Conservation (phyloP, 768 basidiomycete species). For the Termitomyces sp. region DNA sequence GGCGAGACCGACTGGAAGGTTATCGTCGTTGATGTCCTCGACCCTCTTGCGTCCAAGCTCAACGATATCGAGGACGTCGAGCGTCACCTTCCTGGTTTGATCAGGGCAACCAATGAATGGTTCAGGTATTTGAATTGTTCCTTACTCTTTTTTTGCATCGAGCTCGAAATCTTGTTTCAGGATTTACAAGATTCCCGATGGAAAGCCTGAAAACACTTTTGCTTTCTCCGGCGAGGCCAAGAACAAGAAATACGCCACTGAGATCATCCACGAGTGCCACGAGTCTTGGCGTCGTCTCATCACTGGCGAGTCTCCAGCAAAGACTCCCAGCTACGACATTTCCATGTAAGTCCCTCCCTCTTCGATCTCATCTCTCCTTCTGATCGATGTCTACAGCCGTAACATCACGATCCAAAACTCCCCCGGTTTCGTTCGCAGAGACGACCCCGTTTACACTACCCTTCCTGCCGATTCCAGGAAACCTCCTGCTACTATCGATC, state of each 20-base stretch:
- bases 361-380: neutral
- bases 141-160: neutral
- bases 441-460: constrained; percentile 57
- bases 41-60: constrained; percentile 92
- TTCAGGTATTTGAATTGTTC: constrained; percentile 59
- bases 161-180: constrained; percentile 29
- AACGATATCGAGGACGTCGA: constrained; percentile 99
- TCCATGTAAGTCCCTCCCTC: constrained; percentile 64
- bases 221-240: constrained; percentile 99
- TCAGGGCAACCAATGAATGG: constrained; percentile 98
- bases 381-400: constrained; percentile 41
- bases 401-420: constrained; percentile 78
- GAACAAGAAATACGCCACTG: constrained; percentile 99
- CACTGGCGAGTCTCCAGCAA: constrained; percentile 70
- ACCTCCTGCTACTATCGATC: constrained; percentile 85
- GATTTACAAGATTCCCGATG: constrained; percentile 96
- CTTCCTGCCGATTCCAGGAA: constrained; percentile 78
- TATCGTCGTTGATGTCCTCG: constrained; percentile 93
- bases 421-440: constrained; percentile 57
- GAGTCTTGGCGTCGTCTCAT: constrained; percentile 97
- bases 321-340: constrained; percentile 68
- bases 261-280: constrained; percentile 98
- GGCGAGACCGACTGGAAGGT: constrained; percentile 99
- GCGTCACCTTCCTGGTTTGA: constrained; percentile 92
- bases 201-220: constrained; percentile 96